Base-by-base conservation (phyloP, 2,329 filamentous ascomycete species). In the Colletotrichum theobromicola region DNA sequence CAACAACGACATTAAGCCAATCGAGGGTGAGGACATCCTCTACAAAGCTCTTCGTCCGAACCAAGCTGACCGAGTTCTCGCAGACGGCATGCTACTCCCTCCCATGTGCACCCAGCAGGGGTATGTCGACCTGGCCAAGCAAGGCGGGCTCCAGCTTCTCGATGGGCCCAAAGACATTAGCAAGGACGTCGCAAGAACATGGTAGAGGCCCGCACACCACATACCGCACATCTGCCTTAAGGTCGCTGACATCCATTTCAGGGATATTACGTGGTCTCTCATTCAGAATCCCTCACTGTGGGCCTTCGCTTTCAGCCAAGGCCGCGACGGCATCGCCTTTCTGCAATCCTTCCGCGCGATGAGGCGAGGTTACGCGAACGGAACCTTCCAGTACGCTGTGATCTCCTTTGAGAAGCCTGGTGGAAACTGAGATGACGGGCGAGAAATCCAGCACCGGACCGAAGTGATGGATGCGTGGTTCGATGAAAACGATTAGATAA, bases 231-330 rank as follows among this genome's bases (percentile, higher is more conserved):
- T 9, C 13, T 7, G 15, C 18, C 42, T 21, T 35, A 6, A 50
- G 26, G 24, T 16, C 24, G 30, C 24, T 35, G 30, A 62, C 16
- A 75, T 32, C 28, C 16, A 15, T 9, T 7, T 18, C 28, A 92
- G 90, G 90, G 90, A 92, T 76, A 90, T 92, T n/a, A 90, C 89
- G 18, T 91, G 90, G 90, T 85, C 86, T 9, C 83, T 92, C 12
- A 86, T 92, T 18, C 89, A 91, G 75, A 91, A 89, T 30, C 90
- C 90, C 1, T 87, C 89, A 4, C 85, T 92, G 9, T 92, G 90
- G 90, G 88, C 90, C 1, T 91, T 92, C 76, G 90, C 90, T 6
- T 86, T 91, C 55, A 88, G 88, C 26, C 90, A 92, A 77, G 90
- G 90, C 13, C 83, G 90, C 64, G 90, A 92, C 76, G 90, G 89